Evolutionary conservation across 805 yeast genomes (phyloP).

Genomic region (Wickerhamiella shivajii): DNA sequence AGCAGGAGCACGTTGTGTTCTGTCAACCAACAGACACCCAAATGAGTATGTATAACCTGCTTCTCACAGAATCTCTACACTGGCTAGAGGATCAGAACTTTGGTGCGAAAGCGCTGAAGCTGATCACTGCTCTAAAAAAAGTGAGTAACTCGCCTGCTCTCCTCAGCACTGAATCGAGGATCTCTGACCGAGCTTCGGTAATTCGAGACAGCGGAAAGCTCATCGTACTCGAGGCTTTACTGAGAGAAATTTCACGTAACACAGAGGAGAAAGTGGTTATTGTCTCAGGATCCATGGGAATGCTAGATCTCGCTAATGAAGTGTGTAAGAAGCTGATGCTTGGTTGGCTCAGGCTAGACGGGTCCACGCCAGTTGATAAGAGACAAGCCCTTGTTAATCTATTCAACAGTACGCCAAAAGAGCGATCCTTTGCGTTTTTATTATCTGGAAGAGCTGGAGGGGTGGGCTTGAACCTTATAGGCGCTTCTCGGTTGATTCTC

Average conservation of each 20-base stretch:
- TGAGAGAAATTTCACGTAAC: constrained; percentile 32
- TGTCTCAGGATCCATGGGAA: constrained; percentile 78
- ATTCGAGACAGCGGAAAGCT: constrained; percentile 41
- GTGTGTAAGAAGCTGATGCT: constrained; percentile 36
- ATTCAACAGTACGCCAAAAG: constrained; percentile 40
- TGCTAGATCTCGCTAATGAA: constrained; percentile 60
- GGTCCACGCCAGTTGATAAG: constrained; percentile 54
- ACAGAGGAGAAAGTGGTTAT: constrained; percentile 65
- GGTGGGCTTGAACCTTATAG: constrained; percentile 75
- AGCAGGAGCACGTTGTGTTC: constrained; percentile 62
- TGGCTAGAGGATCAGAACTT: constrained; percentile 21
- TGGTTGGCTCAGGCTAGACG: constrained; percentile 59
- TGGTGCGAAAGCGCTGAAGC: constrained; percentile 26
- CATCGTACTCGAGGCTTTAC: constrained; percentile 38
- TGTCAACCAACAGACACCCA: constrained; percentile 63
- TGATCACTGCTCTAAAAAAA: constrained; percentile 65
- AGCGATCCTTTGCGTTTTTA: constrained; percentile 44
- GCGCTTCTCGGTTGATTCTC: constrained; percentile 72
- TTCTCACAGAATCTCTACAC: constrained; percentile 17
- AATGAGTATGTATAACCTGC: constrained; percentile 36
- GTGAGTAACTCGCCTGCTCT: constrained; percentile 72
- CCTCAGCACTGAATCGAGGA: constrained; percentile 27
- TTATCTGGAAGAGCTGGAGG: constrained; percentile 91
- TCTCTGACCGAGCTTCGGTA: too few relatives aligned
- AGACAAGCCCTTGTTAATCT: constrained; percentile 52